Base-by-base conservation (phyloP, 257 asterid genomes). In the Phtheirospermum japonicum region DNA sequence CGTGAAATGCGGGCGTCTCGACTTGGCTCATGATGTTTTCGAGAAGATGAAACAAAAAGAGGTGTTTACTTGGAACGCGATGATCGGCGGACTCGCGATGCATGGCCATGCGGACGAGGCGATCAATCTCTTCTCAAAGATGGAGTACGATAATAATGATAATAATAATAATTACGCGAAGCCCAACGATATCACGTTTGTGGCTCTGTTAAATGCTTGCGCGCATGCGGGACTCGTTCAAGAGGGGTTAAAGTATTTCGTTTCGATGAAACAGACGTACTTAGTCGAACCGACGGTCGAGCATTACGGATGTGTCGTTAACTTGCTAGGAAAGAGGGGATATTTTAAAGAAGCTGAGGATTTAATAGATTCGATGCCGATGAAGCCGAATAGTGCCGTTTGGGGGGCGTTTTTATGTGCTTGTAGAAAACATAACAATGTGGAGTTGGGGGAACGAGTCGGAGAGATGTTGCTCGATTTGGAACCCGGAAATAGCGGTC, bases 371-470 rank as follows among this genome's bases (percentile, higher is more conserved):
- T 40, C 67, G 17, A 81, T 83, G 82, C 86, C 88, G 0, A 59
- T 79, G 76, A 67, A 60, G 63, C 73, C 85, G 3, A 74, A 74
- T 64, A 66, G 73, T 55, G 83, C 73, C 10, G 75, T 83, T 30
- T 81, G 75, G 77, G 90, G 88, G 14, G 79, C 95, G 7, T 60
- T 86, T 36, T 50, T 83, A 6, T 73, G 84, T 43, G 86, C 85
- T 30, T 84, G 90, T 40, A 72, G 75, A 39, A 51, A 70, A 11
- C 95, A 83, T 33, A 65, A 74, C 6, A 72, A 83, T 26, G 71
- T 75, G 0, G 85, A 81, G 56, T 49, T 81, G 52, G 88, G 79
- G 0, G 79, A 86, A 71, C 63, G 31, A 55, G 63, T 78, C 0
- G 84, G 85, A 11, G 75, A 70, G 51, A 67, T 63, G 13, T 40